Evolutionary conservation across 768 basidiomycete genomes (phyloP), one percentile per base, ranked within the genome.

Genomic region (Jaapia argillacea): DNA sequence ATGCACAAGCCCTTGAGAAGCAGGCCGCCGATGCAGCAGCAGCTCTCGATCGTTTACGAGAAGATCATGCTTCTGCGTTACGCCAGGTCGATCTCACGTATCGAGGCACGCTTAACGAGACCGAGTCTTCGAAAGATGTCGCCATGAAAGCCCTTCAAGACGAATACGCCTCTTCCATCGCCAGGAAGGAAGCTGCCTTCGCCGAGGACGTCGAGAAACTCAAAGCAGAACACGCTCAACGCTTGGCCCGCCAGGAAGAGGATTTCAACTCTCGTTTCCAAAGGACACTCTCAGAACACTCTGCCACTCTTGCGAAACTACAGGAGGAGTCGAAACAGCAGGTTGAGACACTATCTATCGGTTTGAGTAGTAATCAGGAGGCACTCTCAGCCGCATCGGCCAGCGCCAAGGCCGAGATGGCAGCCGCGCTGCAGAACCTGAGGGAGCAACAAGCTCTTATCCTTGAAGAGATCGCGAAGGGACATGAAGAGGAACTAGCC

Each of bases 61-160:
- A 82, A 51, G 86, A 91, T 51, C 89, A 92, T 56, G 74, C 75
- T 25, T 75, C 73, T 25, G 79, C 79, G 52, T 62, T 90, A 26
- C 75, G 81, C 39, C 76, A 85, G 69, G 68, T 73, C 1, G 85
- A 92, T 58, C 81, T 87, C 46, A 69, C 83, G 21, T 75, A 76
- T 20, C 76, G 88, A 49, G 86, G 85, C 24, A 75, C 77, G 2
- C 63, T 90, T 22, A 74, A 81, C 5, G 84, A 85, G 55, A 85
- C 85, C 4, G 69, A 87, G 57, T 79, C 81, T 10, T 69, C 81
- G 33, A 78, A 77, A 44, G 72, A 72, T 35, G 46, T 70, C 6
- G 76, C 77, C 21, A 59, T 93, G 43, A 65, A 77, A 42, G 72
- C 72, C 23, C 69, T 91, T 22, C 82, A 83, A 53, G 79, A 82